Percentiles rank a stretch among this genome's conserved stretches.
Conservation (phyloP, 352 stramenopile species). For the Pythium phragmitis region DNA sequence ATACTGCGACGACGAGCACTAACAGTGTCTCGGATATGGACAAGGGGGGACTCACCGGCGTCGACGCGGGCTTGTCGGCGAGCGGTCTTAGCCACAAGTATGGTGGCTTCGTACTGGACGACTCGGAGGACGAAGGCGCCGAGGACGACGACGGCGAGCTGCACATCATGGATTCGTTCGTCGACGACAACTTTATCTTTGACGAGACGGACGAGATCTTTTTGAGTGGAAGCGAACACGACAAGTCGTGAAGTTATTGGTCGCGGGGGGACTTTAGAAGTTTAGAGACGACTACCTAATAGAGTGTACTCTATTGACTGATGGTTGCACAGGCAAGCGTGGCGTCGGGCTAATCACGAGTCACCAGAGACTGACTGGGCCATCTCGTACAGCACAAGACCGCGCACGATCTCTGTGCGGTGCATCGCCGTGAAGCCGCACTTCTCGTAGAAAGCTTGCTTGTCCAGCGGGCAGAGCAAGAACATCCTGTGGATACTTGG, state of each 20-base stretch:
- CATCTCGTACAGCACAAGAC: slow-evolving; percentile 21
- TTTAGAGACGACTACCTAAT: no score
- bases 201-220: slow-evolving; percentile 29
- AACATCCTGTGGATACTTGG: slow-evolving; percentile 5
- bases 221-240: slow-evolving; percentile 15
- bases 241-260: not conserved
- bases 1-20: not conserved
- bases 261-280: not conserved
- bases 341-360: not conserved
- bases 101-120: slow-evolving; percentile 18
- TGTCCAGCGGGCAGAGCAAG: slow-evolving; percentile 18
- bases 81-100: slow-evolving; percentile 18
- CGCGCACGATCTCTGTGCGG: slow-evolving; percentile 6
- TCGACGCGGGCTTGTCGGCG: slow-evolving; percentile 21
- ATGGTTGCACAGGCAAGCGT: no score
- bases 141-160: slow-evolving; percentile 23
- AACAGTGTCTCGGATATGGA: slow-evolving; percentile 14
- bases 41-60: slow-evolving; percentile 7
- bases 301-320: no score
- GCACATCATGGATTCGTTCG: slow-evolving; percentile 29
- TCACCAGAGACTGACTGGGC: not conserved
- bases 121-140: slow-evolving; percentile 15
- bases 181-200: slow-evolving; percentile 28
- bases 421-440: slow-evolving; percentile 4
- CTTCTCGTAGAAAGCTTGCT: slow-evolving; percentile 19